Conservation (phyloP, 352 stramenopile species). For the Globisporangium rhizosaccharum region DNA sequence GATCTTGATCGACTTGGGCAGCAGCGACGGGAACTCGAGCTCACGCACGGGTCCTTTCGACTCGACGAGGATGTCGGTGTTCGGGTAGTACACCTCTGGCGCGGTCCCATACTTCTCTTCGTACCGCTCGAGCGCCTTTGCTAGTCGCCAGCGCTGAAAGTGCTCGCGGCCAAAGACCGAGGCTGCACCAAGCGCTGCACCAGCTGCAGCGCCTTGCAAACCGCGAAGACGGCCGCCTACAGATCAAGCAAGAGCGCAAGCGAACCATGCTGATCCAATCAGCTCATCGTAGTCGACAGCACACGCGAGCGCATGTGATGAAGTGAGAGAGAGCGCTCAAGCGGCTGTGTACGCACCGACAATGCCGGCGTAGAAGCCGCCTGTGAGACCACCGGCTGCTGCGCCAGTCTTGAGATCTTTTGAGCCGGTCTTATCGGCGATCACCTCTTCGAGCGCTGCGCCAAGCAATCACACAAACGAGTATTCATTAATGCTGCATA, state of each 20-base stretch:
- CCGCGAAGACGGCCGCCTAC: slow-evolving; percentile 60
- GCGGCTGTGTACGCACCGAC: slow-evolving; percentile 32
- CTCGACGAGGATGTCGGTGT: slow-evolving; percentile 54
- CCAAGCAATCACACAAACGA: background rate
- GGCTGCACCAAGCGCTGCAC: slow-evolving; percentile 49
- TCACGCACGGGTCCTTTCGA: slow-evolving; percentile 46
- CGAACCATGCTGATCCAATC: background rate
- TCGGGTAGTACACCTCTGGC: slow-evolving; percentile 56
- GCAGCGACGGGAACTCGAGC: slow-evolving; percentile 64
- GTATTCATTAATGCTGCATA: background rate
- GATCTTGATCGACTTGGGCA: slow-evolving; percentile 65
- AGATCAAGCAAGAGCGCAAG: background rate
- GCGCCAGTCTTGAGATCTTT: slow-evolving; percentile 56
- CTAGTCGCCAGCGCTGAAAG: slow-evolving; percentile 73
- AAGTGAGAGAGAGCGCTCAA: background rate
- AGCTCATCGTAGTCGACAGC: background rate
- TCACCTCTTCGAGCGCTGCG: slow-evolving; percentile 70
- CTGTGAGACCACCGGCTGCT: slow-evolving; percentile 51
- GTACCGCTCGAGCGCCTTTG: slow-evolving; percentile 72
- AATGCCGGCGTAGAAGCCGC: slow-evolving; percentile 65
- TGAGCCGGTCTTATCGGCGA: slow-evolving; percentile 61
- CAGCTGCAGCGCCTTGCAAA: slow-evolving; percentile 58
- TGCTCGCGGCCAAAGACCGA: slow-evolving; percentile 60
- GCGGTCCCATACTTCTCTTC: slow-evolving; percentile 71
- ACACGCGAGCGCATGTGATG: background rate